Percentiles rank a stretch among this genome's conserved stretches.
Evolutionary conservation across 805 yeast genomes (phyloP).

Genomic region (Lipomyces anomalus): DNA sequence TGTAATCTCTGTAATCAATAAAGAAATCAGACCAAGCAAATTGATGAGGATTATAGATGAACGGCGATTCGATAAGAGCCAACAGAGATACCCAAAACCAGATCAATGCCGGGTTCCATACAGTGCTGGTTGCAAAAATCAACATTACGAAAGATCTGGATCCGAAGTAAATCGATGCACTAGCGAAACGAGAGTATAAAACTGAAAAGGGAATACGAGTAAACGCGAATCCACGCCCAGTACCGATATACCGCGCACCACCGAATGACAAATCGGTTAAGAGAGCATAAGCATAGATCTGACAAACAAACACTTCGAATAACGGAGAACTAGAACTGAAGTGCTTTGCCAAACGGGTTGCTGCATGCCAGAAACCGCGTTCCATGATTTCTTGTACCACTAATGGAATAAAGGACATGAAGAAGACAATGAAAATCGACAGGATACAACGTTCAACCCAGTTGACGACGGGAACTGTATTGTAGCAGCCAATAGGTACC

Average conservation of each 20-base stretch:
- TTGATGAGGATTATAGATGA: slow-evolving; percentile 95
- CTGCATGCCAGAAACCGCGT: slow-evolving; percentile 73
- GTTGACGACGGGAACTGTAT: slow-evolving; percentile 73
- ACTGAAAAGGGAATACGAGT: slow-evolving; percentile 66
- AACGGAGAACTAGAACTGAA: slow-evolving; percentile 78
- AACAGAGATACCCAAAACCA: slow-evolving; percentile 97
- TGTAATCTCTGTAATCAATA: slow-evolving; percentile 90
- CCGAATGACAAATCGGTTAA: slow-evolving; percentile 76
- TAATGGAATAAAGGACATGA: slow-evolving; percentile 83
- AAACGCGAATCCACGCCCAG: slow-evolving; percentile 93
- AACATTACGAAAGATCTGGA: slow-evolving; percentile 61
- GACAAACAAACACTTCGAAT: slow-evolving; percentile 93
- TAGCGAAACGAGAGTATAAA: slow-evolving; percentile 71
- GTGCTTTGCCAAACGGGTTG: slow-evolving; percentile 65
- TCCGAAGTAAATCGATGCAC: slow-evolving; percentile 74
- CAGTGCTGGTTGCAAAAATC: slow-evolving; percentile 67
- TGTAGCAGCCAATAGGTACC: slow-evolving; percentile 78
- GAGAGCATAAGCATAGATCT: slow-evolving; percentile 77
- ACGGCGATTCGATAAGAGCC: slow-evolving; percentile 86
- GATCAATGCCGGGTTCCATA: slow-evolving; percentile 90
- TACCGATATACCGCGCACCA: slow-evolving; percentile 85
- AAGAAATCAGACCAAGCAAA: slow-evolving; percentile 94
- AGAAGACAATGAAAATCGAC: slow-evolving; percentile 87
- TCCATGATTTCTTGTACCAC: slow-evolving; percentile 83
- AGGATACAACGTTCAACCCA: slow-evolving; percentile 88